Evolutionary conservation across 495 filamentous ascomycete genomes (phyloP).

Genomic region (Tuber aestivum): DNA sequence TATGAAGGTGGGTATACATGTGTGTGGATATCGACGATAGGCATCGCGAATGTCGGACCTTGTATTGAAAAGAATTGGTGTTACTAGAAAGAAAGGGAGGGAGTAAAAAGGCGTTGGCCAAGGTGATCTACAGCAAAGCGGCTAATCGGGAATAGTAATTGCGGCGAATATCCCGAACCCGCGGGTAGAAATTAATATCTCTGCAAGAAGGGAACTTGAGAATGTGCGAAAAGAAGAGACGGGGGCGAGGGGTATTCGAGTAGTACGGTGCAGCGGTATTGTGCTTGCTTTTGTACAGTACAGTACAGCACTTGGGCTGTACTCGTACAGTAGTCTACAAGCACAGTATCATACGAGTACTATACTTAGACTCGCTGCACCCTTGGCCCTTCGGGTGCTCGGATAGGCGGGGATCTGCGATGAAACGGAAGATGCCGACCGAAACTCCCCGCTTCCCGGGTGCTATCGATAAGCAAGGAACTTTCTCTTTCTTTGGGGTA

Average conservation of each 20-base stretch:
- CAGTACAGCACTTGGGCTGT: neutral
- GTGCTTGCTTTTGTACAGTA: neutral
- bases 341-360: no score
- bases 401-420: neutral
- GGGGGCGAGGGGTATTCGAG: no score
- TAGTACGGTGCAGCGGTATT: no score
- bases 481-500: neutral
- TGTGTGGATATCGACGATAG: constrained; percentile 83
- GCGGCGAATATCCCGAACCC: neutral
- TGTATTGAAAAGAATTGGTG: neutral
- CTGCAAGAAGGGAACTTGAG: neutral
- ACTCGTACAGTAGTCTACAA: neutral
- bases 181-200: neutral
- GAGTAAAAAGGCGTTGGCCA: neutral
- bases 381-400: neutral
- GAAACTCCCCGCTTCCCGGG: neutral
- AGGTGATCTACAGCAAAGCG: neutral
- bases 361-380: neutral
- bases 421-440: neutral
- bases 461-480: neutral
- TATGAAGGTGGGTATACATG: constrained; percentile 88
- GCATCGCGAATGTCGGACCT: constrained; percentile 23
- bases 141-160: neutral
- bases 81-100: no score
- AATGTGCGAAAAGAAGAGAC: neutral